A percentile compares a stretch with the other conserved stretches of the same genome.
These are phyloP conservation scores for Corinectria fuckeliana DNA, from an alignment of 2,329 filamentous ascomycete genomes.

Conservation along the genomic window DNA sequence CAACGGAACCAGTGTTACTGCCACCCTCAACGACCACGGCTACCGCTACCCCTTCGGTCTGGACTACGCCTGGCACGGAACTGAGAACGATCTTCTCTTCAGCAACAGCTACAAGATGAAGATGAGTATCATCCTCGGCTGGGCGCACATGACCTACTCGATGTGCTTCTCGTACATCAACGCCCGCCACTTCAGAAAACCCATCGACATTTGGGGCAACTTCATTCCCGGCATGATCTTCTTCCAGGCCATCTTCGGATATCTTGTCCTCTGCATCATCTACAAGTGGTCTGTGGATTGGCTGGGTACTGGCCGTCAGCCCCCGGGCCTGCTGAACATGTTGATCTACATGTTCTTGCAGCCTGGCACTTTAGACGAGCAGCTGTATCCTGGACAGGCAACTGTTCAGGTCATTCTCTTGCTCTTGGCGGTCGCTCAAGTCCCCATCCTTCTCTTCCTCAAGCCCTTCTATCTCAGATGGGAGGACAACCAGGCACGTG, in stretches of 20 bases:
- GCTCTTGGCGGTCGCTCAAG: constrained; percentile 82
- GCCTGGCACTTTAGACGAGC: constrained; percentile 76
- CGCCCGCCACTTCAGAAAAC: constrained; percentile 90
- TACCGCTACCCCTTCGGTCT: constrained; percentile 96
- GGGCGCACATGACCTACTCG: constrained; percentile 99
- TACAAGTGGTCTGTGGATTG: constrained; percentile 98
- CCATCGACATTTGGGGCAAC: constrained; percentile 96
- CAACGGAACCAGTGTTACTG: constrained; percentile 68
- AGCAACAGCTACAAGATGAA: constrained; percentile 99
- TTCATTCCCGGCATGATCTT: constrained; percentile 99
- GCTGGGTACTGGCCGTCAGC: constrained; percentile 65
- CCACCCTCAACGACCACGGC: constrained; percentile 67
- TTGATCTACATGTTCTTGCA: constrained; percentile 99
- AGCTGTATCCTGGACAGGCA: constrained; percentile 80
- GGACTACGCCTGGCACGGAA: constrained; percentile 95
- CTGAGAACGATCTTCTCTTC: constrained; percentile 94
- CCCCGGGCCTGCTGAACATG: constrained; percentile 96
- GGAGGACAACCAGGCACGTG: constrained; percentile 90
- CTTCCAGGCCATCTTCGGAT: constrained; percentile 98
- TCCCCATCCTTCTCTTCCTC: constrained; percentile 88
- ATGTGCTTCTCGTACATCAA: constrained; percentile 93
- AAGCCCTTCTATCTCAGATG: constrained; percentile 95
- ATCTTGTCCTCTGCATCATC: constrained; percentile 89
- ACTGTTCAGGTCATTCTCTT: constrained; percentile 79
- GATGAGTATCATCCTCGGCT: constrained; percentile 95